Evolutionary conservation across 2,329 filamentous ascomycete species (phyloP), one percentile per base, ranked within the genome.

Genomic region (Ophiostoma perfectum): DNA sequence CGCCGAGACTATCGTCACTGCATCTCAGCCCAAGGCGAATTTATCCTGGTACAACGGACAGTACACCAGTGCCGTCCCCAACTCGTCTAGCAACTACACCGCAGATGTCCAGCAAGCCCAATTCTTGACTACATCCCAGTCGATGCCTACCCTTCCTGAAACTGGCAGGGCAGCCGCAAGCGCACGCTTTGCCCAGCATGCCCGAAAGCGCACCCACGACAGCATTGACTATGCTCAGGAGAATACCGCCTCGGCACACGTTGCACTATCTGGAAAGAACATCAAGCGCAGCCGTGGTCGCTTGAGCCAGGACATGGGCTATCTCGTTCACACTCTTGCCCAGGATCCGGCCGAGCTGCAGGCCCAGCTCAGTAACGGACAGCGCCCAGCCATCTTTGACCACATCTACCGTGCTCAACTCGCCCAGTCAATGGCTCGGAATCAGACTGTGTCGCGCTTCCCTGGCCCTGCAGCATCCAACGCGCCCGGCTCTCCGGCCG

Each of bases 401-500:
- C 38, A 68, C 9, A 27, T 65, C 16, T 67, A 67, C 65, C 66
- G 68, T 47, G 62, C 18, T 18, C 65, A 70, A 27, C 5, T 69
- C 11, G 65, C 63, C 18, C n/a, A 39, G 39, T 18, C 7, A 47
- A 38, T 55, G n/a, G n/a, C 49, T 27, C 36, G 12, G 5, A 39
- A 18, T 16, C 27, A 8, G 27, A 27, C 64, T 9, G 47, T 47
- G 18, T 55, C 14, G 4, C 16, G 3, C n/a, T n/a, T n/a, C 5
- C 47, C 38, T n/a, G 6, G 2, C 5, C n/a, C 49, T 5, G 41
- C 36, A 36, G 27, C 52, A n/a, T 18, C 49, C 12, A 18, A 36
- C 27, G 47, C 47, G 9, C 49, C 47, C 27, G 8, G 49, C 27
- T 39, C 65, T 42, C 5, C 41, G 39, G 36, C 9, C 18, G 64